phyloP scores from a whole-genome alignment of 2,329 filamentous ascomycete genomes.

The Fusarium sp. region DNA sequence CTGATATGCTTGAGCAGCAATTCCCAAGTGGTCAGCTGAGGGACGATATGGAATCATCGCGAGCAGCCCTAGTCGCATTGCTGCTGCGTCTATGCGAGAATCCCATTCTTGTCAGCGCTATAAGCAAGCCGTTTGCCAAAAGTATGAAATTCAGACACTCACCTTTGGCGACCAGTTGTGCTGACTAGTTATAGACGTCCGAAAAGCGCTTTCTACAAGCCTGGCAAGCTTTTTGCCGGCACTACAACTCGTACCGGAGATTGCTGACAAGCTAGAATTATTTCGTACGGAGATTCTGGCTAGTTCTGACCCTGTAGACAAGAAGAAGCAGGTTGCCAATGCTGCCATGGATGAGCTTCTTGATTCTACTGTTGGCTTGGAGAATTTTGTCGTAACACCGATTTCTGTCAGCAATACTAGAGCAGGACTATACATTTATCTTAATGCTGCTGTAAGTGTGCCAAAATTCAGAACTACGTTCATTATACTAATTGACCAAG shows the following conservation, averaged over 20 bases:
- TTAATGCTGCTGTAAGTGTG: constrained; percentile 77
- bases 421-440: constrained; percentile 84
- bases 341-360: constrained; percentile 67
- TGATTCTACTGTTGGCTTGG: constrained; percentile 66
- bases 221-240: constrained; percentile 67
- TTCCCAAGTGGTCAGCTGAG: constrained; percentile 57
- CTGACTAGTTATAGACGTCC: constrained; percentile 52
- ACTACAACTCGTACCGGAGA: constrained; percentile 66
- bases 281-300: constrained; percentile 69
- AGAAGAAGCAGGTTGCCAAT: constrained; percentile 61
- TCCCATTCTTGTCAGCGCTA: constrained; percentile 61
- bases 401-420: constrained; percentile 79
- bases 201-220: constrained; percentile 62
- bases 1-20: constrained; percentile 60
- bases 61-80: constrained; percentile 72
- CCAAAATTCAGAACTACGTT: accelerated
- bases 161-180: neutral
- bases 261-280: constrained; percentile 64
- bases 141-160: constrained; percentile 51
- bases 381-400: constrained; percentile 68
- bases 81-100: constrained; percentile 72
- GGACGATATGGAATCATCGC: constrained; percentile 69
- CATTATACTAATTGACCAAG: constrained; percentile 55
- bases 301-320: constrained; percentile 64
- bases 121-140: constrained; percentile 65